Conservation (phyloP, 1,284 basidiomycete species). For the Dichomitus squalens region DNA sequence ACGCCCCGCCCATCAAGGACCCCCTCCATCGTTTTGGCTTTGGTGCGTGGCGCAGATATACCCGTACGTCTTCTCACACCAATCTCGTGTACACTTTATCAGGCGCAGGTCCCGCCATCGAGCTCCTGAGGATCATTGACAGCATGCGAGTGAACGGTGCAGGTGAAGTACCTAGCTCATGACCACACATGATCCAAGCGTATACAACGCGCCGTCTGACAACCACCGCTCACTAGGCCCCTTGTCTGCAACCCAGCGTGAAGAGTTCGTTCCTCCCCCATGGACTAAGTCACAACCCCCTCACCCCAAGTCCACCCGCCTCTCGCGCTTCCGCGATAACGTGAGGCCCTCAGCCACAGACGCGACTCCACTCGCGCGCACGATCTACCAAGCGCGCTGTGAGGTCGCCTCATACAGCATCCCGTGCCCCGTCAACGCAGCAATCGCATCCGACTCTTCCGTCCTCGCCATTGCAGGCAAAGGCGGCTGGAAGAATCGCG, state of each 20-base stretch:
- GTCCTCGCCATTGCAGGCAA: constrained; percentile 28
- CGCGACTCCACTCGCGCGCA: constrained; percentile 1
- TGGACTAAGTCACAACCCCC: background rate
- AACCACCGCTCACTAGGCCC: background rate
- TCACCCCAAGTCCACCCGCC: constrained; percentile 6
- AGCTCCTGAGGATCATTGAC: background rate
- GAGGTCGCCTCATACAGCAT: constrained; percentile 19
- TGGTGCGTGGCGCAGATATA: background rate
- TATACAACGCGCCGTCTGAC: no score
- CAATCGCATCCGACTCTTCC: constrained; percentile 27
- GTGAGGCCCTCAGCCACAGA: background rate
- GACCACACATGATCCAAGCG: no score
- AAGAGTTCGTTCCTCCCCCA: background rate
- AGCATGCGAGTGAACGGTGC: background rate
- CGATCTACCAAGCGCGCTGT: constrained; percentile 9
- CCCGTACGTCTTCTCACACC: background rate
- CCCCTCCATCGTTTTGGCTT: background rate
- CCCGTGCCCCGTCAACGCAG: constrained; percentile 22
- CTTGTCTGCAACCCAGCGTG: background rate
- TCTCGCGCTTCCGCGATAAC: constrained; percentile 2
- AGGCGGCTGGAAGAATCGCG: constrained; percentile 38
- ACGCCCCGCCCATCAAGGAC: background rate
- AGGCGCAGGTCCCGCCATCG: background rate
- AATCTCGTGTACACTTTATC: background rate
- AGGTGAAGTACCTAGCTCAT: background rate